Evolutionary conservation across 2,329 filamentous ascomycete genomes (phyloP).

Genomic region (Colletotrichum tofieldiae): DNA sequence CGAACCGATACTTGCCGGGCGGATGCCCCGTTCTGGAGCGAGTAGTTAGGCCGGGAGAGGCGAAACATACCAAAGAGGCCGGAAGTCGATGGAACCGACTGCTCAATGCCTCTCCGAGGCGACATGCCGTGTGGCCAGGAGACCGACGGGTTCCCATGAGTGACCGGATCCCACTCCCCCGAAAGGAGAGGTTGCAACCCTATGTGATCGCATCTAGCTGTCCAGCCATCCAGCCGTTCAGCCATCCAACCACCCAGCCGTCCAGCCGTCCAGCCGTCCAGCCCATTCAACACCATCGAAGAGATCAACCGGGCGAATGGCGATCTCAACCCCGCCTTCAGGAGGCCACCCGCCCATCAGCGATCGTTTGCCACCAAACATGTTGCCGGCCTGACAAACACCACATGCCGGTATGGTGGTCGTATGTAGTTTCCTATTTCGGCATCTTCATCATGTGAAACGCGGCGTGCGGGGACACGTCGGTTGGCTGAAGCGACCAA

Average conservation of each 20-base stretch:
- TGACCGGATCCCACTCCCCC: not conserved
- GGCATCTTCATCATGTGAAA: slow-evolving; percentile 32
- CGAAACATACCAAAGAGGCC: not conserved
- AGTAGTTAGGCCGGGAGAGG: not conserved
- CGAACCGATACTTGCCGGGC: not conserved
- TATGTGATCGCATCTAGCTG: not conserved
- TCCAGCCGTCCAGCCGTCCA: not conserved
- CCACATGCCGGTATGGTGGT: slow-evolving; percentile 8
- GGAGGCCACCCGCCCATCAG: not conserved
- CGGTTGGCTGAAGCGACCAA: not conserved
- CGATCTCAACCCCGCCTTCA: slow-evolving; percentile 5
- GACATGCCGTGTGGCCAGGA: not conserved
- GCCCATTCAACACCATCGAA: not conserved
- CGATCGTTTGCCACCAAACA: slow-evolving; percentile 19
- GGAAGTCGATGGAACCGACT: not conserved
- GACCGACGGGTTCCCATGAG: not conserved
- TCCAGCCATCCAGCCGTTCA: not conserved
- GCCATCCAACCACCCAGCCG: not conserved
- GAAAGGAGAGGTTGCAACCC: not conserved
- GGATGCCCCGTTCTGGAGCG: not conserved
- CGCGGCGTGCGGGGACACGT: slow-evolving; percentile 24
- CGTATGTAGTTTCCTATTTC: slow-evolving; percentile 13
- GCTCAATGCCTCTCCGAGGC: not conserved
- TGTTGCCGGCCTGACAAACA: slow-evolving; percentile 3
- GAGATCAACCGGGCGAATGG: slow-evolving; percentile 1